Conservation (phyloP, 371 early-diverging fungal species). For the Actinomortierella ambigua region DNA sequence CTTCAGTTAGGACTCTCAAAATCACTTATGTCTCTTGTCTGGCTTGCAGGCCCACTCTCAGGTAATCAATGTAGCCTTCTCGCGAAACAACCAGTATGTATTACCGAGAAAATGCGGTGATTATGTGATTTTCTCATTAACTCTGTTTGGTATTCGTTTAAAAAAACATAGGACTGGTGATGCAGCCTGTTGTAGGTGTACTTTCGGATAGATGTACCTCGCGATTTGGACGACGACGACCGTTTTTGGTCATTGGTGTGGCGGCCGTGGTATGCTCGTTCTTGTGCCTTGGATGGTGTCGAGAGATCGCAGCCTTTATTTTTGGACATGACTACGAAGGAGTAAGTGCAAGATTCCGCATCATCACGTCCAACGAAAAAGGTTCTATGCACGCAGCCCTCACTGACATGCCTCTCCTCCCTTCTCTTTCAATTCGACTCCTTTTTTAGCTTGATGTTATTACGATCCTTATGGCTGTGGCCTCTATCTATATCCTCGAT, state of each 20-base stretch:
- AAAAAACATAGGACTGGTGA: constrained; percentile 64
- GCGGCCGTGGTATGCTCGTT: constrained; percentile 66
- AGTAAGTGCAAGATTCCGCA: constrained; percentile 28
- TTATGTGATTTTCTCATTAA: too few relatives aligned
- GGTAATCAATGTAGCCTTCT: too few relatives aligned
- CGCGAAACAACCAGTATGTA: too few relatives aligned
- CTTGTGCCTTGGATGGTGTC: constrained; percentile 80
- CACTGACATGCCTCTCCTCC: not conserved
- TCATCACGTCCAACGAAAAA: not conserved
- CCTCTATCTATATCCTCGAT: constrained; percentile 86
- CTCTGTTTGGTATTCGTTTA: not conserved
- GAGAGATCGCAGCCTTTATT: constrained; percentile 63
- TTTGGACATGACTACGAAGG: constrained; percentile 49
- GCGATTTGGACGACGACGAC: constrained; percentile 73
- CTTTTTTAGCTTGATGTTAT: constrained; percentile 48
- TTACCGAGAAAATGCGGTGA: too few relatives aligned
- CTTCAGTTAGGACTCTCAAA: constrained; percentile 85
- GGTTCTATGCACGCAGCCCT: not conserved
- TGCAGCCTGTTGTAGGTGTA: constrained; percentile 85
- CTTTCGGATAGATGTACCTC: constrained; percentile 76
- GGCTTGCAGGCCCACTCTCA: constrained; percentile 97
- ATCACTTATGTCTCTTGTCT: constrained; percentile 87
- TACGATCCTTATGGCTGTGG: constrained; percentile 72
- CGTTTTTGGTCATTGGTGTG: constrained; percentile 75
- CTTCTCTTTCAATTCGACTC: not conserved